Base-by-base conservation (phyloP, 441 rosid genomes). In the Francoa sonchifolia region DNA sequence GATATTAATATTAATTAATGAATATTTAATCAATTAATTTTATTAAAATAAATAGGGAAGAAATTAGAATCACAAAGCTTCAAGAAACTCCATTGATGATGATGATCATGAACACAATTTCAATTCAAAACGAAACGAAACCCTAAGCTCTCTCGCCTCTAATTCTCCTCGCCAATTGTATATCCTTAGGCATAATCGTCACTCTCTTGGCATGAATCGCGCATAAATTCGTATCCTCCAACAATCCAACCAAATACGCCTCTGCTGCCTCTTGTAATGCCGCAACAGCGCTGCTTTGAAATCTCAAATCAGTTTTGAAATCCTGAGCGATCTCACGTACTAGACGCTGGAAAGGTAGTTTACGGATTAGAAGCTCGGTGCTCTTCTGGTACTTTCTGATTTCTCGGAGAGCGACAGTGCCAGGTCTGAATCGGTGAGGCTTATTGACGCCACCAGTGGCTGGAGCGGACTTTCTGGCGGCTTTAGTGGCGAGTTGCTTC, bases 51-150 rank as follows among this genome's bases (percentile, higher is more conserved):
- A n/a, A n/a, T n/a, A n/a, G n/a, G n/a, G n/a, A n/a, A n/a, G n/a
- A n/a, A n/a, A n/a, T n/a, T n/a, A n/a, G n/a, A n/a, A n/a, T n/a
- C n/a, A n/a, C n/a, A n/a, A n/a, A n/a, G n/a, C n/a, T n/a, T n/a
- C n/a, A n/a, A n/a, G n/a, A n/a, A n/a, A n/a, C n/a, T n/a, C n/a
- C n/a, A n/a, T n/a, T n/a, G n/a, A n/a, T n/a, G n/a, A n/a, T n/a
- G n/a, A n/a, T n/a, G n/a, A n/a, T n/a, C n/a, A n/a, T n/a, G n/a
- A n/a, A n/a, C n/a, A n/a, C n/a, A 76, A 59, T 65, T 73, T 76
- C 72, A 71, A 73, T 62, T 10, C n/a, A n/a, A n/a, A 15, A 25
- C 15, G 15, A 33, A 30, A 63, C 61, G 83, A 65, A 53, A 42
- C 11, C 4, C 21, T 17, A 21, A 6, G 23, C 12, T 15, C 20